phyloP scores from a whole-genome alignment of 495 filamentous ascomycete genomes.

The Daldinia childiae region DNA sequence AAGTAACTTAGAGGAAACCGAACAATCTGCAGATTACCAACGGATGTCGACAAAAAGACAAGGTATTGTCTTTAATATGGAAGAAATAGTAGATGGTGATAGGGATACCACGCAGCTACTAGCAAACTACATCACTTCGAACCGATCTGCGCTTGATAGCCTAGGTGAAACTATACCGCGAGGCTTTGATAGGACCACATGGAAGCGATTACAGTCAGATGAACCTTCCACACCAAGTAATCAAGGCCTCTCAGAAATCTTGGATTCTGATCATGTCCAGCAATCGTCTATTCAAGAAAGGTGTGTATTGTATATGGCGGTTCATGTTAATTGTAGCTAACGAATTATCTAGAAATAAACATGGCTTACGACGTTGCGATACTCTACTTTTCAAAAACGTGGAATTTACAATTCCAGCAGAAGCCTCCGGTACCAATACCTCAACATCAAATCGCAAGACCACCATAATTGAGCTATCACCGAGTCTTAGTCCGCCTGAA shows the following conservation, averaged over 20 bases:
- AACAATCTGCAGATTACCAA: not conserved
- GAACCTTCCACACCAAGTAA: not conserved
- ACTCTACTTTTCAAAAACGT: conserved; percentile 40
- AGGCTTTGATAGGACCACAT: not conserved
- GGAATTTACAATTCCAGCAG: conserved; percentile 34
- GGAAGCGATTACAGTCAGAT: not conserved
- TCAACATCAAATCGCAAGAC: conserved; percentile 38
- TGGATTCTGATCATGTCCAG: not conserved
- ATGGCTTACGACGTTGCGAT: conserved; percentile 10
- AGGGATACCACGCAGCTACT: not conserved
- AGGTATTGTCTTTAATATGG: conserved; percentile 33
- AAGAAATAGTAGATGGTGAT: not conserved
- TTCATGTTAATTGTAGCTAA: conserved; percentile 2
- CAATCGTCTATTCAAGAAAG: conserved; percentile 5
- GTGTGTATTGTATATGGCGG: not conserved
- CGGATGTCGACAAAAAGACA: conserved; percentile 35
- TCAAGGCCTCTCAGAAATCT: conserved; percentile 1
- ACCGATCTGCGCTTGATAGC: not conserved
- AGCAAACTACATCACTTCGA: conserved; percentile 23
- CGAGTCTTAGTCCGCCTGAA: not conserved
- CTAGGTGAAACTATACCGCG: conserved; percentile 11
- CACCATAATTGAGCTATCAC: conserved; percentile 38
- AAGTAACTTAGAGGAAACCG: not conserved
- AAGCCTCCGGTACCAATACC: conserved; percentile 9
- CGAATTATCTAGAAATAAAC: conserved; percentile 11